Evolutionary conservation across 1,139 yeast species (phyloP), one percentile per base, ranked within the genome.

Genomic region (Candida tetrigidarum): DNA sequence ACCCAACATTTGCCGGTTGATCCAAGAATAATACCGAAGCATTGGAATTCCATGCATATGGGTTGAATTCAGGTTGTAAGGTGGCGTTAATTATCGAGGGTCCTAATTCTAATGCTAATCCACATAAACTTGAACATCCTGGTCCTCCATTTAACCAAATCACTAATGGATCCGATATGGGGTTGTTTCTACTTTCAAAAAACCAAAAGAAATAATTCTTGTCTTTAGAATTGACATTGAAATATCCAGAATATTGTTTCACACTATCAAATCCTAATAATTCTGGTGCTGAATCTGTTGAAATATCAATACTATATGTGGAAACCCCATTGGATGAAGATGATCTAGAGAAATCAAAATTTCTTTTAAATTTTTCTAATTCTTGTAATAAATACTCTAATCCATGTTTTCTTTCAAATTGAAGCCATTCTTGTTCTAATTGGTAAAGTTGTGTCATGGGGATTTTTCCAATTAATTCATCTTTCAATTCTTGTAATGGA

Each of bases 171-270:
- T 67, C 71, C 27, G 52, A 64, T 40, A 50, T 48, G 3, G 72
- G 71, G 52, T 67, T 67, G 46, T 66, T 66, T 53, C 71, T 58
- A 27, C 68, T 63, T 50, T 67, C 72, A 43, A 67, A 67, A 42
- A 63, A 63, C 67, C 68, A 67, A 53, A 57, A 67, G 50, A 67
- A 67, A 44, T 66, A 66, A 64, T 88, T 93, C 67, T 86, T 86
- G 57, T 84, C 90, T 49, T 82, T 83, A 10, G 37, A 18, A 41
- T 83, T 87, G 37, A 86, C 84, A 59, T 88, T 95, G 58, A 88
- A 74, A 64, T 89, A 88, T 41, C 96, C 96, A 30, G 92, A 77
- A 61, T 81, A 83, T 63, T 88, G 96, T 59, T 83, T 81, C 41
- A 83, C 88, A 28, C 71, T 67, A 65, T 89, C 96, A 47, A 89